Evolutionary conservation across 2,329 filamentous ascomycete species (phyloP), one percentile per base, ranked within the genome.

Genomic region (Cercospora berteroae): DNA sequence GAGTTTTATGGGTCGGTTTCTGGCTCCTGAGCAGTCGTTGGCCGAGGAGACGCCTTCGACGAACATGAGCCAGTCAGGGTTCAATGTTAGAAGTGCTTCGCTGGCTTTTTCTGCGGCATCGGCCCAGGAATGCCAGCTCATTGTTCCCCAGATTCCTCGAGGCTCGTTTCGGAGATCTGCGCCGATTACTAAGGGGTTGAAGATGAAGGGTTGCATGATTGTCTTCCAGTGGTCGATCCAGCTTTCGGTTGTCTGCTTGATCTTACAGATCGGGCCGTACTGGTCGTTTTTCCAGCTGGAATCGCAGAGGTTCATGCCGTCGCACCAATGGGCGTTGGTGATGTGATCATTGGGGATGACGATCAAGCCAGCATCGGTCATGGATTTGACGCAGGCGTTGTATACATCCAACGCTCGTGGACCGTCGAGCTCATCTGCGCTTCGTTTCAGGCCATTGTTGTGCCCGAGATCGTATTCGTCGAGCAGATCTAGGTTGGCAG

Each of bases 261-360:
- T 80, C 33, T 84, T 83, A 77, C 89, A 91, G 42, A 90, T 72
- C 13, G 83, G 80, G 3, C 85, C 84, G 29, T 90, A 82, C 72
- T 89, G 83, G 73, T 88, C 85, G 76, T 91, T 91, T 52, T 85
- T 82, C 89, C 88, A 91, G 63, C 83, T 84, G 20, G 87, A 83
- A 76, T 91, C 88, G 78, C 88, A 91, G 0, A 88, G 87, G 74
- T 90, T 85, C 25, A 84, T 86, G 60, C 88, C 88, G 76, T 88
- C 90, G 79, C 88, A 91, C 89, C 88, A 90, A 6, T 85, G 85
- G 9, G 88, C 87, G 57, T 84, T 84, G 1, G 89, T 91, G 77
- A 91, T 91, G 77, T 91, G 89, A 77, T 91, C 87, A 80, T 91
- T 91, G 69, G 89, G 78, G 60, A 90, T 87, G 63, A 90, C 88